Evolutionary conservation across 345 rosid species (phyloP).

Genomic region (Hibiscus trionum): DNA sequence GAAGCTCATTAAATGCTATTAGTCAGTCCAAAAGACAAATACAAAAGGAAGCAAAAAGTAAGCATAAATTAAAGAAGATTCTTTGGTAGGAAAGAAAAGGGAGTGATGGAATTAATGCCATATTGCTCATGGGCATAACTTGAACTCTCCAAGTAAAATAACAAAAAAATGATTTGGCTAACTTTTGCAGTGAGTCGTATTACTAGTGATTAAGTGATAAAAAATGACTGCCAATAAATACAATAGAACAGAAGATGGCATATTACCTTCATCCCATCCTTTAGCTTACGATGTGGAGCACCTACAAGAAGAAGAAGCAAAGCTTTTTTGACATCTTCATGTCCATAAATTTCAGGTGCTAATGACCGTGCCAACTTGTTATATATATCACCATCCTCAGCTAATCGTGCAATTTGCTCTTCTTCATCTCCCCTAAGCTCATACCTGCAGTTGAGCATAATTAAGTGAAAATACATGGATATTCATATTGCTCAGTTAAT

Average conservation of each 20-base stretch:
- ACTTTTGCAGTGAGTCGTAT: not conserved
- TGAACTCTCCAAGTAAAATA: constrained; percentile 7
- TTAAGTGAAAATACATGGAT: not conserved
- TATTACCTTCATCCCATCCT: constrained; percentile 96
- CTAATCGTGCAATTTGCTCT: constrained; percentile 73
- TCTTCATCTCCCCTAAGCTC: constrained; percentile 84
- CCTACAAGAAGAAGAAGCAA: constrained; percentile 93
- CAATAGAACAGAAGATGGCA: not conserved
- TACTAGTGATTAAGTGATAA: not conserved
- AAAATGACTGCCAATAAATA: not conserved
- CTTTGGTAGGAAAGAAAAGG: not conserved
- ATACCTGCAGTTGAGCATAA: constrained; percentile 42
- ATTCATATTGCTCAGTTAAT: not conserved
- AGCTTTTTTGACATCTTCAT: constrained; percentile 94
- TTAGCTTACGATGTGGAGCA: constrained; percentile 89
- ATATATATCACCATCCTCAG: constrained; percentile 97
- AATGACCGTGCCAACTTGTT: constrained; percentile 81
- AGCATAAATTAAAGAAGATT: not conserved
- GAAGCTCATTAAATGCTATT: not conserved
- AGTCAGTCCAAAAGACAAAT: not conserved
- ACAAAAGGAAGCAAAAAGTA: not conserved
- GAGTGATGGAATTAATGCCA: not conserved
- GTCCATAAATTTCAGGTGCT: constrained; percentile 99
- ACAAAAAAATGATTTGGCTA: not conserved
- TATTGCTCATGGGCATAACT: not conserved